Evolutionary conservation across 2,329 filamentous ascomycete genomes (phyloP), one percentile per base, ranked within the genome.

Genomic region (Cadophora gregata): DNA sequence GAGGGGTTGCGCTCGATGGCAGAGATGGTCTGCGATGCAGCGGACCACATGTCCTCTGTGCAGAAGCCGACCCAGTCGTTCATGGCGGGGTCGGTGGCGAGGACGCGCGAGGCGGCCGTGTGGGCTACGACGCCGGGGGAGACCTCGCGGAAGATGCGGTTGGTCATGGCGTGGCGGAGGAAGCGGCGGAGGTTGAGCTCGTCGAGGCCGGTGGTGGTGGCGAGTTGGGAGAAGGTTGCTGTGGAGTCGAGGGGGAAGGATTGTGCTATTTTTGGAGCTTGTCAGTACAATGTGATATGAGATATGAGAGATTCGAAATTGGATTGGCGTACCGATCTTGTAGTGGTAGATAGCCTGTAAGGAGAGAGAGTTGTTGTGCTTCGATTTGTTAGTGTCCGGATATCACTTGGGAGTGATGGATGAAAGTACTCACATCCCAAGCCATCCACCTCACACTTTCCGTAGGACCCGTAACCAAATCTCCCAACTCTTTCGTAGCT

Each of bases 141-240:
- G 0, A 83, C 81, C 70, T 89, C 86, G 51, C 77, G 73, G 76
- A 89, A 88, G 65, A 89, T 80, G 12, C 80, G 78, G 69, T 83
- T 85, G 14, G 85, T 87, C 81, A 88, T 88, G 47, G 83, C 85
- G 74, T 87, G 82, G 8, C 86, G 83, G 31, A 86, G 75, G 7
- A 85, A 77, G 55, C 84, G 82, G 14, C 81, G 80, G 21, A 86
- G 78, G 71, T 86, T 85, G 68, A 82, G 78, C 31, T 81, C 77
- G 69, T 84, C 82, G 25, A 86, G 74, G 0, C 78, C 71, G 0
- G 82, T 83, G 69, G 81, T 82, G 53, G 77, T 70, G 59, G 82
- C 77, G 3, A 86, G 81, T 58, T 85, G 79, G 27, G 76, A 63
- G 25, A 85, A 79, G 1, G 81, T 74, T 63, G 84, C 84, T 48